Base-by-base conservation (phyloP, 768 basidiomycete species). In the Termitomyces sp. region DNA sequence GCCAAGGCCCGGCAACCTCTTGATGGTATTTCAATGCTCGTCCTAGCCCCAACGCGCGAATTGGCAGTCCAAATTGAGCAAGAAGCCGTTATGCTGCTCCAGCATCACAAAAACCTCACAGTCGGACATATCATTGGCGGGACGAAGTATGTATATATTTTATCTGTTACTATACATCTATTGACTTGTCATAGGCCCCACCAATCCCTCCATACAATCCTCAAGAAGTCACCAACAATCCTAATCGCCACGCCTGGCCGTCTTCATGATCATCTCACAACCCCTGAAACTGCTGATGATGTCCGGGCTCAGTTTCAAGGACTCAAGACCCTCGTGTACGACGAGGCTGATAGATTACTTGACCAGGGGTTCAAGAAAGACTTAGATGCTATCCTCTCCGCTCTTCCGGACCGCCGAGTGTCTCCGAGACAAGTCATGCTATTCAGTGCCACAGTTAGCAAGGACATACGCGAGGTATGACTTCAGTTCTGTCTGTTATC, bases 161-260 rank as follows among this genome's bases (percentile, higher is more conserved):
- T 3, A 1, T n/a, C 28, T 3, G 5, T 50, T 26, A 7, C n/a
- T 26, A 59, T 55, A 60, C 54, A 15, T 19, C 1, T 28, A 19
- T 43, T 50, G n/a, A 52, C n/a, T n/a, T 15, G 23, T 19, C 33
- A 3, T 28, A 60, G 59, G 3, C 42, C 30, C 35, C 43, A 35
- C 0, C 35, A 30, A n/a, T 54, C 51, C 5, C 51, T 56, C 5
- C 67, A 62, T 23, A 67, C 57, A 28, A 56, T 75, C 6, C 64
- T 61, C 11, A 58, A 60, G 2, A 56, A 56, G 4, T 72, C 70
- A 23, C 72, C 72, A 31, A 74, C 87, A 60, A 77, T 91, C 44
- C 75, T 91, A 41, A 79, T 89, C 38, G 86, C 86, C 11, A 90
- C 89, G 3, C 89, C 89, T 3, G 89, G 89, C 50, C 78, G 89